These are phyloP conservation scores for Penicillium argentinense DNA, from an alignment of 495 filamentous ascomycete genomes.

Conservation along the genomic window DNA sequence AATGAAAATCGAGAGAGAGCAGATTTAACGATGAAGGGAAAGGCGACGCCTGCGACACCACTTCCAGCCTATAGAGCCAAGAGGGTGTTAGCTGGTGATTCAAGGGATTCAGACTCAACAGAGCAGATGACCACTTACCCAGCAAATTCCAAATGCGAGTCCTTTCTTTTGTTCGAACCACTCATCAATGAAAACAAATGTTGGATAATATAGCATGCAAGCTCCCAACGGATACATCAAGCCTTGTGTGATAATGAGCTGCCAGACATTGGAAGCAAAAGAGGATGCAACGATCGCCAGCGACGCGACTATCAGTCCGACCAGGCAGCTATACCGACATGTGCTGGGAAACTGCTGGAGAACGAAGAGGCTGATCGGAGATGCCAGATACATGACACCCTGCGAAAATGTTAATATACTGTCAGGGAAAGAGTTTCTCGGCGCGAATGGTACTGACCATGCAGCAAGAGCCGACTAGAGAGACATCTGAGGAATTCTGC, in stretches of 20 bases:
- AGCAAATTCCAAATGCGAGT: slow-evolving; percentile 16
- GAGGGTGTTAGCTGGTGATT: too few species aligned
- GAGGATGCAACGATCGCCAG: slow-evolving; percentile 14
- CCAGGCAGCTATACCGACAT: slow-evolving; percentile 5
- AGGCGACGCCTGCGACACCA: slow-evolving; percentile 34
- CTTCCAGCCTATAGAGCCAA: slow-evolving; percentile 37
- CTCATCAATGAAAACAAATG: slow-evolving; percentile 14
- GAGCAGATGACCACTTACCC: background rate
- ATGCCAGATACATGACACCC: background rate
- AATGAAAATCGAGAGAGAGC: slow-evolving; percentile 52
- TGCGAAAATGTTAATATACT: slow-evolving; percentile 3
- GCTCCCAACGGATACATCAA: slow-evolving; percentile 14
- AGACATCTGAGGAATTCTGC: slow-evolving; percentile 13
- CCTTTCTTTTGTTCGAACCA: slow-evolving; percentile 17
- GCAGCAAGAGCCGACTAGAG: slow-evolving; percentile 15
- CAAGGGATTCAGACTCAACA: slow-evolving; percentile 2
- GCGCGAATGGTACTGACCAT: slow-evolving; percentile 8
- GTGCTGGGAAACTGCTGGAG: slow-evolving; percentile 1
- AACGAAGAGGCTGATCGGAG: background rate
- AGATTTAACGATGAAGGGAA: slow-evolving; percentile 50
- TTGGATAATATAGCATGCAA: slow-evolving; percentile 16
- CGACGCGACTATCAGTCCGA: slow-evolving; percentile 12
- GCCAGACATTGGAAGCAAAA: slow-evolving; percentile 12
- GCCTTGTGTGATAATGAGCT: slow-evolving; percentile 19
- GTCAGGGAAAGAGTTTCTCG: background rate